Base-by-base conservation (phyloP, 1,139 yeast genomes). In the Pichia sp. region DNA sequence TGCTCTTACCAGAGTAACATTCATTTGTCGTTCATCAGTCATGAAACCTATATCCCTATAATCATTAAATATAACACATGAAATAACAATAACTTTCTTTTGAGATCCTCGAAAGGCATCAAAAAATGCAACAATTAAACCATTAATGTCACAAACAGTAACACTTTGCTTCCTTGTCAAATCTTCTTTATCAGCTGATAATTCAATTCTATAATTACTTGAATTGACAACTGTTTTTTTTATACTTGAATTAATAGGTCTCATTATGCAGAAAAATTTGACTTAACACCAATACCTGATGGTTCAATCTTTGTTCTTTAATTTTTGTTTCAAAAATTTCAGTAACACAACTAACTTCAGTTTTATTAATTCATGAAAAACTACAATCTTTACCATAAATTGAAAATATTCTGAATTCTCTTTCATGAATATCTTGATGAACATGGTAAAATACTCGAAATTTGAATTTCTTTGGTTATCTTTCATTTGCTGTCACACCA, bases 81-180 rank as follows among this genome's bases (percentile, higher is more conserved):
- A 83, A 57, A 89, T 69, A 45, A 89, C 82, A 53, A 89, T 85
- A 60, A 80, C 85, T 62, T 89, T 96, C 66, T 88, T 89, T 64
- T 89, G 97, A 55, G 96, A 78, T 40, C 97, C 97, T 68, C 89
- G 97, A 74, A 89, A 89, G 0, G 96, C 96, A 69, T 89, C 97
- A 29, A 89, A 95, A 40, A 94, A 82, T 1, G 88, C 85, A 47
- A 82, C 74, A 74, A 80, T 77, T n/a, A 82, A 73, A 22, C 76
- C 83, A 36, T 81, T 76, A 43, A 82, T 79, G 32, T 76, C 72
- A 58, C 80, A 82, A 49, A 82, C 78, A 7, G 61, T 57, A 12
- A 52, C 44, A 22, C 51, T 53, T 34, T 53, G 53, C 25, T 49
- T 48, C 34, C 44, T 52, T 20, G 54, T 57, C 5, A 58, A 45